Evolutionary conservation across 2,329 filamentous ascomycete genomes (phyloP).

Genomic region (Clathrospora elynae): DNA sequence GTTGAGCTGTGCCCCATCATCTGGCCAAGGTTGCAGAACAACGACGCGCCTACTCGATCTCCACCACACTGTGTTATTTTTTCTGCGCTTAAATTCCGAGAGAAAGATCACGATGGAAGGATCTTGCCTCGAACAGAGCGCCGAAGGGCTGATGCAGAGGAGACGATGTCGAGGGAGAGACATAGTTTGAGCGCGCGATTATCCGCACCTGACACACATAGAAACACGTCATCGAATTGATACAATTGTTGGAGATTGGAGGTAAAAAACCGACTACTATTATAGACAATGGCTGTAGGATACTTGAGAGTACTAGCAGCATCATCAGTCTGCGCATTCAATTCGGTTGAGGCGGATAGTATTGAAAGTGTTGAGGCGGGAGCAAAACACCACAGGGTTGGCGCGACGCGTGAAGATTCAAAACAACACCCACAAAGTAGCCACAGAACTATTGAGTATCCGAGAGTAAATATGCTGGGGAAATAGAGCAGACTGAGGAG

Average conservation of each 20-base stretch:
- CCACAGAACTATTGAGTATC: neutral
- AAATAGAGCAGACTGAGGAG: neutral
- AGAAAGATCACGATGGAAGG: too few species aligned
- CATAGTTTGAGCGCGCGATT: slow-evolving; percentile 3
- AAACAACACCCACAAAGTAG: slow-evolving; percentile 15
- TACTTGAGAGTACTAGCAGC: neutral
- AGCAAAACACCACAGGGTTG: slow-evolving; percentile 30
- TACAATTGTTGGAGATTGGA: neutral
- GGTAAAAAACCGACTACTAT: neutral
- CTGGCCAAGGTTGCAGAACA: slow-evolving; percentile 1
- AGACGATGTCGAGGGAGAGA: neutral
- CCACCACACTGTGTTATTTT: neutral
- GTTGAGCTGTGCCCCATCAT: neutral
- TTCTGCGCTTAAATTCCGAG: too few species aligned
- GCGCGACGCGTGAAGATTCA: slow-evolving; percentile 17
- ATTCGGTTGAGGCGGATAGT: neutral
- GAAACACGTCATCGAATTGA: slow-evolving; percentile 6
- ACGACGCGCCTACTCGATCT: neutral
- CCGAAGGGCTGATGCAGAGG: neutral
- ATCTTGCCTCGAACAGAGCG: neutral
- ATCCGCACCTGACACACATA: slow-evolving; percentile 1
- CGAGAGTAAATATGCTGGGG: neutral
- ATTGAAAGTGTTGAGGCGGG: slow-evolving; percentile 20
- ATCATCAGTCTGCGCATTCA: neutral
- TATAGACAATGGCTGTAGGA: neutral